Base-by-base conservation (phyloP, 805 yeast species). In the Yamadazyma takamatsuzukensis region DNA sequence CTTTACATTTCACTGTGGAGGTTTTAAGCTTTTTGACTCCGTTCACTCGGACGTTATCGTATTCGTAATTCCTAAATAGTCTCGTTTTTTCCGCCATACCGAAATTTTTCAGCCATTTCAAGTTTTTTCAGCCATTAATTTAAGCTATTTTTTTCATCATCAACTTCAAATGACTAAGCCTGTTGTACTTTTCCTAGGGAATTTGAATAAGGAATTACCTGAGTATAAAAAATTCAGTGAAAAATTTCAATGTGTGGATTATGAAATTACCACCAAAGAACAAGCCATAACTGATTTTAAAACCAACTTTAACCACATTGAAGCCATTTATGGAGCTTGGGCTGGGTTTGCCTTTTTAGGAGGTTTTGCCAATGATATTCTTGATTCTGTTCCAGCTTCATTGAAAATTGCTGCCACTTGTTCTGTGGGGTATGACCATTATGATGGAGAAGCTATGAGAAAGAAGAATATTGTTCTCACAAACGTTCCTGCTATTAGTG, bases 291-390 rank as follows among this genome's bases (percentile, higher is more conserved):
- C 50, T 14, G 72, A 68, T 37, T 60, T 74, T 41, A 22, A 56
- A n/a, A 40, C 59, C 9, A 53, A 61, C 17, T 72, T 71, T 33
- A 55, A 64, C 29, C 43, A 69, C 46, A 49, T 75, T 34, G 58
- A 48, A 6, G 84, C 75, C 6, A 72, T 79, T 9, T 79, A 76
- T 49, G 78, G 74, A 2, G 80, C 79, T 0, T 76, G 79, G 73
- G 62, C 71, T 18, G 81, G 80, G 1, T 74, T 78, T 40, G 48
- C 57, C 19, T 55, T 60, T 3, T 48, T 74, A 6, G 80, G 80
- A 1, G 80, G 82, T 13, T 64, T 76, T 39, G 57, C 61, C 2
- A 49, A 50, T 18, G 70, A 65, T 4, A 33, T 78, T 4, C 48
- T 75, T 19, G 65, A 58, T 1, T 48, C 54, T 15, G 65, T 69